phyloP scores from a whole-genome alignment of 2,329 filamentous ascomycete genomes.

The Xylaria arbuscula region DNA sequence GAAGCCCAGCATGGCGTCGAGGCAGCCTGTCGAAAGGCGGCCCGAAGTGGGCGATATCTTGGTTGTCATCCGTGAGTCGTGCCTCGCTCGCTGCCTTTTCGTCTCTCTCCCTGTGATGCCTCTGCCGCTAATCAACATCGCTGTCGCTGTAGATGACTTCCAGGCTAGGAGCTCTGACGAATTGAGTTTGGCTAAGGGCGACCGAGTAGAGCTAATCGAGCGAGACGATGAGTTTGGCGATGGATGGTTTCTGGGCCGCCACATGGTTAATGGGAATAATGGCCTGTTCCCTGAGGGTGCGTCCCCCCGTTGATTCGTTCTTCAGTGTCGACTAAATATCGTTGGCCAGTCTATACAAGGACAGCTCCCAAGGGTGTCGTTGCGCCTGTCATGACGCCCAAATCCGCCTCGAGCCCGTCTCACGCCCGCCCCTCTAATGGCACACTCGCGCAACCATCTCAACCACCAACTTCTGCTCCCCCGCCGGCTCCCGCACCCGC shows the following conservation, averaged over 20 bases:
- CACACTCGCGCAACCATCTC: conserved; percentile 36
- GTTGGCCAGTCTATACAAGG: conserved; percentile 68
- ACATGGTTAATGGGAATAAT: conserved; percentile 77
- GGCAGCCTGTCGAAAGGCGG: conserved; percentile 56
- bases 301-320: conserved; percentile 21
- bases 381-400: conserved; percentile 44
- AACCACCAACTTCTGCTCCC: conserved; percentile 39
- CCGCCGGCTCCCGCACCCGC: conserved; percentile 43
- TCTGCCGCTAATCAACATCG: conserved; percentile 23
- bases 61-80: conserved; percentile 75
- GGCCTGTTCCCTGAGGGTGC: conserved; percentile 86
- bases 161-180: conserved; percentile 91
- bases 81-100: conserved; percentile 21
- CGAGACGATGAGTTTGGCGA: conserved; percentile 90
- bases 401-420: conserved; percentile 46
- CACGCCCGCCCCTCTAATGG: conserved; percentile 44
- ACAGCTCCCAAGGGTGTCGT: conserved; percentile 61
- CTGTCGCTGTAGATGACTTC: conserved; percentile 80
- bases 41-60: conserved; percentile 75
- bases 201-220: conserved; percentile 84
- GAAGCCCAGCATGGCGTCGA: conserved; percentile 57
- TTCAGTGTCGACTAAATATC: conserved; percentile 34
- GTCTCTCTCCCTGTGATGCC: background rate
- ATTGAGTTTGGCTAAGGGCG: conserved; percentile 85
- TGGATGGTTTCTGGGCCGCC: conserved; percentile 84